These are phyloP conservation scores for Avena atlantica DNA, from an alignment of 176 grass and related monocot species.

Conservation along the genomic window DNA sequence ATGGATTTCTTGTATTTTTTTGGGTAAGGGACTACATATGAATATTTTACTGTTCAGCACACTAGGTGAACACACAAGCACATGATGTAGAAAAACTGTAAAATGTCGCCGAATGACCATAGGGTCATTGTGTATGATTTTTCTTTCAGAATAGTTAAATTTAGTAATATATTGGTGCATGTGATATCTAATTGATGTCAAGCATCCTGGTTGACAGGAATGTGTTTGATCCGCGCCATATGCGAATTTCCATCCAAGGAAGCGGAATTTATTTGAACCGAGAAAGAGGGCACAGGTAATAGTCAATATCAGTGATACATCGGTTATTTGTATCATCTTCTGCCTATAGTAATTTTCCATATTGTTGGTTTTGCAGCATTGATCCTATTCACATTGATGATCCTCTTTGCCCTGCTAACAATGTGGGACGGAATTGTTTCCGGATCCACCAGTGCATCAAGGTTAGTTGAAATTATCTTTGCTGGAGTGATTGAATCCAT, in stretches of 20 bases:
- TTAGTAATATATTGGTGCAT: conserved; percentile 21
- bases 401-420: conserved; percentile 87
- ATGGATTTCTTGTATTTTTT: conserved; percentile 99
- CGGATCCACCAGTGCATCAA: conserved; percentile 99
- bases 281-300: conserved; percentile 94
- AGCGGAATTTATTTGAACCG: conserved; percentile 95
- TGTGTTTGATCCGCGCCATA: conserved; percentile 96
- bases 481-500: conserved; percentile 18
- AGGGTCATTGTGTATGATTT: neutral
- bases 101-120: conserved; percentile 14
- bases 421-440: conserved; percentile 98
- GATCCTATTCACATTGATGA: conserved; percentile 99
- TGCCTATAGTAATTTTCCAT: conserved; percentile 39
- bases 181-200: conserved; percentile 28
- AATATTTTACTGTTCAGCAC: conserved; percentile 27
- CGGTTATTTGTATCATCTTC: conserved; percentile 9
- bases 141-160: conserved; percentile 13
- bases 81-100: neutral
- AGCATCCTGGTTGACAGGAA: conserved; percentile 66
- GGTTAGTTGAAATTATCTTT: conserved; percentile 52
- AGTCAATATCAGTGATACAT: conserved; percentile 9
- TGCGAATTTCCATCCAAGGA: conserved; percentile 98
- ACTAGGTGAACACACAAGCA: neutral
- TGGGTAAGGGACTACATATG: conserved; percentile 69
- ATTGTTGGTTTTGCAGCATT: conserved; percentile 69